phyloP scores from a whole-genome alignment of 2,329 filamentous ascomycete genomes.

The Cyphellophora europaea region DNA sequence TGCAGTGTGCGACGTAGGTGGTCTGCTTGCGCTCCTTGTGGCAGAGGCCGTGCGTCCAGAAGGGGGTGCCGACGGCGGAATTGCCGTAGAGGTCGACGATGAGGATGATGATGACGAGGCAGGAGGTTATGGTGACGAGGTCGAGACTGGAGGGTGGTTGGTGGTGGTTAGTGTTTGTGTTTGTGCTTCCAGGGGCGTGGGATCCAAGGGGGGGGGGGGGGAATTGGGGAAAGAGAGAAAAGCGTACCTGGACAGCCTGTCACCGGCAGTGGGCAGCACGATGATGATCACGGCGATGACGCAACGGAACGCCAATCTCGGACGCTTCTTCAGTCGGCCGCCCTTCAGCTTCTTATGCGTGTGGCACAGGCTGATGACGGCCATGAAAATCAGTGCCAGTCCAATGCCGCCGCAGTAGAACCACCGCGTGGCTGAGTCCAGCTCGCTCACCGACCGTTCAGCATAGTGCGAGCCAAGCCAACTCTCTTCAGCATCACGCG shows the following conservation, averaged over 20 bases:
- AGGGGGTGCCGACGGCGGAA: slow-evolving; percentile 35
- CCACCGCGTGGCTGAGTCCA: slow-evolving; percentile 47
- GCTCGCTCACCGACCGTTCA: slow-evolving; percentile 38
- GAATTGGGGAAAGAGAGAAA: too few relatives aligned
- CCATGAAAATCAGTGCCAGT: slow-evolving; percentile 45
- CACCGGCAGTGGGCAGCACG: slow-evolving; percentile 42
- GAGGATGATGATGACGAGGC: slow-evolving; percentile 37
- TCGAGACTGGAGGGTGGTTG: slow-evolving; percentile 37
- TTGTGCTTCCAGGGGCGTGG: too few relatives aligned
- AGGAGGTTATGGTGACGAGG: slow-evolving; percentile 37
- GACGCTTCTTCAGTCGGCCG: slow-evolving; percentile 40
- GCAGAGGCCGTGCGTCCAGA: slow-evolving; percentile 23
- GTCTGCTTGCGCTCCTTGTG: slow-evolving; percentile 27
- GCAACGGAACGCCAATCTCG: slow-evolving; percentile 43
- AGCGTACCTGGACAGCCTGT: too few relatives aligned
- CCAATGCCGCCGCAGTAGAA: slow-evolving; percentile 57
- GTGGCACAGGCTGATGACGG: slow-evolving; percentile 45
- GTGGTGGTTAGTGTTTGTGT: too few relatives aligned
- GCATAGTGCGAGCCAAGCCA: slow-evolving; percentile 44
- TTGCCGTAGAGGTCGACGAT: slow-evolving; percentile 42
- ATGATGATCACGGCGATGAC: slow-evolving; percentile 43
- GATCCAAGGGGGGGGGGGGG: too few relatives aligned
- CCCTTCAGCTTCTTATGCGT: slow-evolving; percentile 44
- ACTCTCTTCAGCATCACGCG: slow-evolving; percentile 36
- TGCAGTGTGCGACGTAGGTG: slow-evolving; percentile 34